Evolutionary conservation across 2,329 filamentous ascomycete species (phyloP).

Genomic region (Bisporella sp.): DNA sequence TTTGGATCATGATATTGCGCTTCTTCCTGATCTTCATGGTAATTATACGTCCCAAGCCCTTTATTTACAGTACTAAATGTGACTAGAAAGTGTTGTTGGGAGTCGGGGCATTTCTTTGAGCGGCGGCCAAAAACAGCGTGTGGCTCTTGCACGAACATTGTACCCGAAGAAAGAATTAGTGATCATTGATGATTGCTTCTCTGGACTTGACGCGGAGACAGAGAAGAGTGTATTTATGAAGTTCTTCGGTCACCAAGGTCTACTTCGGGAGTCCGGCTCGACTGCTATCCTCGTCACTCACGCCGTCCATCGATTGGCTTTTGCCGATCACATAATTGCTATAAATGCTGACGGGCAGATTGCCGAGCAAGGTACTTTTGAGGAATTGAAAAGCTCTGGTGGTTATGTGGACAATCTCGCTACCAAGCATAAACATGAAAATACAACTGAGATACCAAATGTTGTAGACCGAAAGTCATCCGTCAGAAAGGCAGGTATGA

Average conservation of each 20-base stretch:
- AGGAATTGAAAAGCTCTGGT: constrained; percentile 22
- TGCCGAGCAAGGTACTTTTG: constrained; percentile 31
- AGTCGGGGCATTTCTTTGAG: background rate
- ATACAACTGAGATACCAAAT: background rate
- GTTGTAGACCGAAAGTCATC: background rate
- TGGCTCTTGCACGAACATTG: constrained; percentile 36
- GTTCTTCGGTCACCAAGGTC: constrained; percentile 1
- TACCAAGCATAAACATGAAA: constrained; percentile 6
- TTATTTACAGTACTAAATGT: background rate
- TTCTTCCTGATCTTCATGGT: background rate
- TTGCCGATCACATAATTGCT: constrained; percentile 34
- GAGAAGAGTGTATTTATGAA: constrained; percentile 7
- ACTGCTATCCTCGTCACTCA: constrained; percentile 34
- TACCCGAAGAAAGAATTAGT: constrained; percentile 25
- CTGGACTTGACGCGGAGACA: constrained; percentile 14
- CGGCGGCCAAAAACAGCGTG: background rate
- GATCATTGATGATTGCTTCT: constrained; percentile 17
- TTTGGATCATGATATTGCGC: background rate
- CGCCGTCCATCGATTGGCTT: constrained; percentile 24
- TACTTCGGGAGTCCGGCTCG: constrained; percentile 21
- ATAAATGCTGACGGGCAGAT: constrained; percentile 27
- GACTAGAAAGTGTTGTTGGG: background rate
- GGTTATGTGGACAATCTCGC: constrained; percentile 18
- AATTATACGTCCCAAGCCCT: background rate
- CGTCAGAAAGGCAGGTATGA: no score